Evolutionary conservation across 257 asterid species (phyloP), one percentile per base, ranked within the genome.

Genomic region (Nicotiana paniculata): DNA sequence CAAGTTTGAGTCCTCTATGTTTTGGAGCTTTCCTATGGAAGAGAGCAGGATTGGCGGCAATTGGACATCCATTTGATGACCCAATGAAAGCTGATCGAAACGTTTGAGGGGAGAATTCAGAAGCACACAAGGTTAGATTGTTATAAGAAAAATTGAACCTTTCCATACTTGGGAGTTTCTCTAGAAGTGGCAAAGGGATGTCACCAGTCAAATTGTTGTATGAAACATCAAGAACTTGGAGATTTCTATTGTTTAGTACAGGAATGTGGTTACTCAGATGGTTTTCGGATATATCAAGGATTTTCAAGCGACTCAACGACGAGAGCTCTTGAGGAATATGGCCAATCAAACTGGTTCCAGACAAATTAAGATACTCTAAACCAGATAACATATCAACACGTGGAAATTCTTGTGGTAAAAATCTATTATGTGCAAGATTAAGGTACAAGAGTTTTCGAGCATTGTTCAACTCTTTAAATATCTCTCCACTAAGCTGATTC

Each of bases 361-460:
- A 96, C 83, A 96, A 72, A 85, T 96, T 96, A 82, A 96, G 92
- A 88, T 92, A 90, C 85, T 93, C 97, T 83, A 96, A 84, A 70
- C 82, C 82, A 79, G 88, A 77, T 67, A 91, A 90, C 87, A 76
- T 64, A 83, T 79, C 86, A 81, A 91, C 68, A 53, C 84, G 85
- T 72, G 87, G 84, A 81, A 94, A 91, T 3, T 75, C 83, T 66
- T 93, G 95, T 61, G 68, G 79, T 77, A 90, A 81, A 80, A 94
- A 94, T 87, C 99, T 91, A 84, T 96, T 96, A 86, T 85, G 80
- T 51, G 99, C 99, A 79, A 96, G 95, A 88, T 92, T 94, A 81
- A 96, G 93, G 90, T 91, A 89, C 67, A 82, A 84, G 37, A 96
- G 95, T 82, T 86, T 91, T 57, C 59, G 80, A 5, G 95, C 93